These are phyloP conservation scores for Gossypium arboreum DNA, from an alignment of 345 rosid genomes.

Conservation along the genomic window DNA sequence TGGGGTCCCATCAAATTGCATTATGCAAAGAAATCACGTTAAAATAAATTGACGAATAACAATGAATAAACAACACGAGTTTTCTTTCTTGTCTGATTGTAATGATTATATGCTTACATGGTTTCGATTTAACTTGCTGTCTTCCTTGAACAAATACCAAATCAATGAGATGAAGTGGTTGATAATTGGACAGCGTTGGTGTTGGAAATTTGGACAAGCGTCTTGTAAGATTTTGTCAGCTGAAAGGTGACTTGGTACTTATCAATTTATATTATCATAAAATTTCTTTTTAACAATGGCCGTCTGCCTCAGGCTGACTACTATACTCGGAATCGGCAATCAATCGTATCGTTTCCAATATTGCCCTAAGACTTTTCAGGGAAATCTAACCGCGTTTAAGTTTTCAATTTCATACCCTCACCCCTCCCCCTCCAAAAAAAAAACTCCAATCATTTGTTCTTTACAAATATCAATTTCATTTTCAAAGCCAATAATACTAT, in stretches of 20 bases:
- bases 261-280: conserved; percentile 8
- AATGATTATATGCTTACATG: conserved; percentile 18
- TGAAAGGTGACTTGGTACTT: conserved; percentile 32
- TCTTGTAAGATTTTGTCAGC: conserved; percentile 6
- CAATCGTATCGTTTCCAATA: too few relatives aligned
- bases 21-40: not conserved
- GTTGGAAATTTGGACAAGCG: conserved; percentile 14
- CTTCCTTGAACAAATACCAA: conserved; percentile 6
- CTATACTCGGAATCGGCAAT: too few relatives aligned
- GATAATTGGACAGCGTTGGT: conserved; percentile 12
- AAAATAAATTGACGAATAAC: not conserved
- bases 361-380: too few relatives aligned
- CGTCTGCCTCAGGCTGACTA: too few relatives aligned
- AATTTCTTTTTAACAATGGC: too few relatives aligned
- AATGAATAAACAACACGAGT: conserved; percentile 18
- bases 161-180: conserved; percentile 13
- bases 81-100: conserved; percentile 10
- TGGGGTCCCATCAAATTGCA: not conserved
- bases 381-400: too few relatives aligned
- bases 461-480: too few relatives aligned
- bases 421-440: too few relatives aligned
- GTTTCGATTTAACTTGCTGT: conserved; percentile 18
- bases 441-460: too few relatives aligned
- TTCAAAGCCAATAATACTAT: too few relatives aligned
- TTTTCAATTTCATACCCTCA: too few relatives aligned